Evolutionary conservation across 1,139 yeast genomes (phyloP).

Genomic region (Saccharomyces hybrid): DNA sequence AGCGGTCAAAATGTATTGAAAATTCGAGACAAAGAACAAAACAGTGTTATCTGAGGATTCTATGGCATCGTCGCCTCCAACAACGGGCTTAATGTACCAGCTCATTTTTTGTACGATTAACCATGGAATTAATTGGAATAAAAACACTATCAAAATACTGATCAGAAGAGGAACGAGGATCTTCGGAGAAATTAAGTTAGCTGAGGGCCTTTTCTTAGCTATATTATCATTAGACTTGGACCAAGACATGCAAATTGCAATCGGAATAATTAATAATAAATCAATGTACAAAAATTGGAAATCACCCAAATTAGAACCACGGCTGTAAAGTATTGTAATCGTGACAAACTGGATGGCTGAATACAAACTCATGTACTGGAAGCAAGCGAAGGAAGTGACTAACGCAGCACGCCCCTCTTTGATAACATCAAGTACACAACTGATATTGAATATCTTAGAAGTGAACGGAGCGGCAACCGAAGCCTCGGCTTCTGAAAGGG

Average conservation of each 20-base stretch:
- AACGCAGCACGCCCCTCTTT: conserved; percentile 91
- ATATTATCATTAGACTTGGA: conserved; percentile 64
- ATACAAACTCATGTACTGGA: conserved; percentile 94
- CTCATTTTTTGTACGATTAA: conserved; percentile 44
- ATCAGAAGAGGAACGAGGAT: conserved; percentile 73
- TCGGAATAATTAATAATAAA: conserved; percentile 77
- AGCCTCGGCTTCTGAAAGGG: conserved; percentile 95
- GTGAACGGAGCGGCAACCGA: conserved; percentile 98
- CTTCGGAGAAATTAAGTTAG: conserved; percentile 84
- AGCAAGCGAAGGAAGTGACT: conserved; percentile 92
- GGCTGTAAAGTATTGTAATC: conserved; percentile 72
- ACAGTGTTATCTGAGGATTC: conserved; percentile 85
- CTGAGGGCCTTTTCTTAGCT: conserved; percentile 76
- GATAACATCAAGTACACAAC: conserved; percentile 85
- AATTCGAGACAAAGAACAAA: conserved; percentile 69
- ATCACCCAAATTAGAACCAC: conserved; percentile 94
- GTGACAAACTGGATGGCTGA: conserved; percentile 93
- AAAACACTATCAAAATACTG: conserved; percentile 53
- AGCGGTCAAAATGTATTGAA: conserved; percentile 83
- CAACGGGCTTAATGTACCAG: conserved; percentile 78
- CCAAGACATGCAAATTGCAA: conserved; percentile 98
- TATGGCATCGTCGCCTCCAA: conserved; percentile 80
- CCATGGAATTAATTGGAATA: conserved; percentile 70
- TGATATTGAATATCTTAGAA: conserved; percentile 76
- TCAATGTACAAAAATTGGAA: conserved; percentile 94